Evolutionary conservation across 2,329 filamentous ascomycete genomes (phyloP).

Genomic region (Fragosphaeria purpurea): DNA sequence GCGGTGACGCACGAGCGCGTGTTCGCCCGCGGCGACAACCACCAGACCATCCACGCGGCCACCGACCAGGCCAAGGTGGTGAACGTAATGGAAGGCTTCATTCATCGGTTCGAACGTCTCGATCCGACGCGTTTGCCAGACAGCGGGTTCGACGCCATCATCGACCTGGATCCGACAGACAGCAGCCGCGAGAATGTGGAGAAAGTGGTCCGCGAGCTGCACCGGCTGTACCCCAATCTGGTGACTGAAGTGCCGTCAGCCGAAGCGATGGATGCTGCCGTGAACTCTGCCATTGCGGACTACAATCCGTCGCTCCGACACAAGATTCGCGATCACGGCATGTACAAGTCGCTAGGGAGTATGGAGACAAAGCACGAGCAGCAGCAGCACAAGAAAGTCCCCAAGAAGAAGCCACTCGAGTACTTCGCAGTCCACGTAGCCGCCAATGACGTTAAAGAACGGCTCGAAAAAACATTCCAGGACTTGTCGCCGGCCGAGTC

Average conservation of each 20-base stretch:
- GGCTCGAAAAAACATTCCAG: conserved; percentile 63
- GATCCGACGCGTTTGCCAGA: conserved; percentile 62
- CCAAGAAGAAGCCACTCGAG: conserved; percentile 41
- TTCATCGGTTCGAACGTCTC: conserved; percentile 73
- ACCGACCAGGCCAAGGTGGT: conserved; percentile 65
- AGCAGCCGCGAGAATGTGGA: conserved; percentile 83
- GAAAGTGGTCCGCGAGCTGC: conserved; percentile 59
- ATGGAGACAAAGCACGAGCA: conserved; percentile 20
- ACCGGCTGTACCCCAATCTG: conserved; percentile 68
- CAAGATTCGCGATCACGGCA: conserved; percentile 53
- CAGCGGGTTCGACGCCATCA: conserved; percentile 69
- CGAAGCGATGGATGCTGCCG: conserved; percentile 69
- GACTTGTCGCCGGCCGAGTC: conserved; percentile 39
- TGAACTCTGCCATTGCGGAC: conserved; percentile 61
- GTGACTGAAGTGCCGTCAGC: conserved; percentile 60
- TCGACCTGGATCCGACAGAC: conserved; percentile 68
- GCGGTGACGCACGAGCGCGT: conserved; percentile 69
- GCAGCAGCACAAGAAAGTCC: conserved; percentile 22
- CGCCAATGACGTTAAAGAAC: conserved; percentile 31
- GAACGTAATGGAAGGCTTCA: conserved; percentile 90
- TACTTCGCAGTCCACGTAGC: conserved; percentile 46
- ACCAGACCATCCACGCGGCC: conserved; percentile 90
- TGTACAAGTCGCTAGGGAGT: conserved; percentile 34
- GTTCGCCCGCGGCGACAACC: conserved; percentile 80
- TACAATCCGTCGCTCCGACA: conserved; percentile 72